phyloP scores from a whole-genome alignment of 257 asterid species.

The Nyctanthes arbortristis region DNA sequence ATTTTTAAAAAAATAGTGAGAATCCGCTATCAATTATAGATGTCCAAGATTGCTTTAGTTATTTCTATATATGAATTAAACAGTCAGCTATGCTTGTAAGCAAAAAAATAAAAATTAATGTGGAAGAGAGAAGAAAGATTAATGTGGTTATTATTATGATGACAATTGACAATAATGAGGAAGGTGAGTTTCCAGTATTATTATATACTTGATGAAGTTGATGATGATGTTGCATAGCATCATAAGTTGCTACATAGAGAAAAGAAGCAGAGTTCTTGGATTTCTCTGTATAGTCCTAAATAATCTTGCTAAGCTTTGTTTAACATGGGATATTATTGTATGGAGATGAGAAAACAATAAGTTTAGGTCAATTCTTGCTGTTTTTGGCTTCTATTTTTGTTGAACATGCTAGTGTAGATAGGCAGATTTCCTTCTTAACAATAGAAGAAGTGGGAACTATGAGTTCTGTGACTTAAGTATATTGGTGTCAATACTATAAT shows the following conservation, averaged over 20 bases:
- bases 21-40: not conserved
- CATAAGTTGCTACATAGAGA: not conserved
- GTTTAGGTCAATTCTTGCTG: not conserved
- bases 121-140: not conserved
- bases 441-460: not conserved
- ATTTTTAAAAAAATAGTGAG: not conserved
- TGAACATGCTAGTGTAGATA: not conserved
- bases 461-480: slow-evolving; percentile 2
- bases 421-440: not conserved
- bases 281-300: not conserved
- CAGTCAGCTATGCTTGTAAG: not conserved
- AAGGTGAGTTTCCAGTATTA: not conserved
- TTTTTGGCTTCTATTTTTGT: slow-evolving; percentile 1
- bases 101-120: not conserved
- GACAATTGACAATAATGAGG: not conserved
- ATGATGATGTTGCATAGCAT: not conserved
- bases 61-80: not conserved
- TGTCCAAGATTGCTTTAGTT: not conserved
- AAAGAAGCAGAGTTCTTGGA: not conserved
- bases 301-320: not conserved
- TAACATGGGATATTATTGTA: not conserved
- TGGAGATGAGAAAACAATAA: not conserved
- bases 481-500: not conserved
- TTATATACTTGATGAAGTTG: not conserved
- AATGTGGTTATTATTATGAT: not conserved